Base-by-base conservation (phyloP, 1,284 basidiomycete genomes). In the Chondrostereum purpureum region DNA sequence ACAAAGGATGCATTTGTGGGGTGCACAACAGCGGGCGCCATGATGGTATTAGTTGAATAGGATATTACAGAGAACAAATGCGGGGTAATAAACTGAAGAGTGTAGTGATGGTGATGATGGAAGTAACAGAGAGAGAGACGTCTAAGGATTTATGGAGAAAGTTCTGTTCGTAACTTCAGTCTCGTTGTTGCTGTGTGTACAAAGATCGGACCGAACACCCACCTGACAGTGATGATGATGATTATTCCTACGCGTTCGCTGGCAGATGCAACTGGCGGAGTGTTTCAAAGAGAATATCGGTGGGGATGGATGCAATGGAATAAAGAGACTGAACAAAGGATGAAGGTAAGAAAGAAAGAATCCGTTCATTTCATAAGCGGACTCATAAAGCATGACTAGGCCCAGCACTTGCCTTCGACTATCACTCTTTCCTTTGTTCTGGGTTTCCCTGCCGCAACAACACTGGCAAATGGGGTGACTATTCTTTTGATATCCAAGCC, bases 1-100 rank as follows among this genome's bases (percentile, higher is more conserved):
- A 82, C 61, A 56, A 88, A 88, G 49, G 70, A 69, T 40, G 83
- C 76, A 48, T 73, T 72, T 11, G 82, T 55, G 0, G 85, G 83
- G 54, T 85, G 83, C 48, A 58, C 67, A 44, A 78, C 56, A 21
- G 65, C 55, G 39, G 77, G 77, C 8, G 77, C 66, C 78, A 79
- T 79, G 31, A 48, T 21, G 23, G 27, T 14, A 31, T 31, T 31
- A 31, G 8, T 8, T 31, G 27, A n/a, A n/a, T 31, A n/a, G 27
- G 27, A n/a, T 8, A n/a, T 8, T 31, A 31, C n/a, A n/a, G 8
- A n/a, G 27, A 31, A n/a, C 8, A n/a, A 31, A 31, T 31, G 27
- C 27, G 27, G 27, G 27, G 27, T 8, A 31, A n/a, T 8, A 31
- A n/a, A n/a, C n/a, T n/a, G n/a, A n/a, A n/a, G n/a, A n/a, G 39